Evolutionary conservation across 495 filamentous ascomycete species (phyloP), one percentile per base, ranked within the genome.

Genomic region (Neurospora intermedia): DNA sequence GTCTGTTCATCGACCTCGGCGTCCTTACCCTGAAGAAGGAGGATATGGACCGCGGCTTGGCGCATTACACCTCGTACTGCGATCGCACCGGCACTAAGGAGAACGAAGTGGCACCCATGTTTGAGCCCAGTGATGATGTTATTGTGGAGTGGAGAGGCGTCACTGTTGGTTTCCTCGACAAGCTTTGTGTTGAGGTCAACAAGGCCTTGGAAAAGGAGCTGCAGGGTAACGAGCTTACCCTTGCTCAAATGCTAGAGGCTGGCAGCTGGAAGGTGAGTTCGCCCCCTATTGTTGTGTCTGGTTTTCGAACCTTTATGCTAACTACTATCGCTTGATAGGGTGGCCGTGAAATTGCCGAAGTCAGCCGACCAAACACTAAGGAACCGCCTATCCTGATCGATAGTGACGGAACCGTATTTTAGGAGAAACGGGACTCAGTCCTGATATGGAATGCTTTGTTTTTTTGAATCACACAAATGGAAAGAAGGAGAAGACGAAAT

Each of bases 341-440:
- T 78, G 96, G 96, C 72, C 89, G 96, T 79, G 96, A 98, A 84
- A 91, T 98, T 74, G 96, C 96, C 54, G 96, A 98, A 82, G 92
- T 98, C 70, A 96, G 92, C 72, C 87, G 96, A 74, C 96, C 96
- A 8, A 98, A 98, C 78, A 98, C 96, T 54, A 97, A 96, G 83
- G 93, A 95, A 78, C 94, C 96, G 23, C 96, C 96, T 5, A 98
- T 99, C 77, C 91, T 97, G 84, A 98, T 98, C 75, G 87, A 97
- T 71, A 96, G 92, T 74, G 96, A 99, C 80, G 96, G 96, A 66
- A 98, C 96, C 9, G 94, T 99, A 71, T 97, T 99, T 80, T 98
- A 89, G 43, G 43, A 35, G 31, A 59, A 27, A 23, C 35, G 69
- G 35, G 69, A 70, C 9, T 66, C 54, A 2, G 27, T 66, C 4